Percentiles rank a stretch among this genome's conserved stretches.
phyloP scores from a whole-genome alignment of 768 basidiomycete species.

The Daedaleopsis nitida region DNA sequence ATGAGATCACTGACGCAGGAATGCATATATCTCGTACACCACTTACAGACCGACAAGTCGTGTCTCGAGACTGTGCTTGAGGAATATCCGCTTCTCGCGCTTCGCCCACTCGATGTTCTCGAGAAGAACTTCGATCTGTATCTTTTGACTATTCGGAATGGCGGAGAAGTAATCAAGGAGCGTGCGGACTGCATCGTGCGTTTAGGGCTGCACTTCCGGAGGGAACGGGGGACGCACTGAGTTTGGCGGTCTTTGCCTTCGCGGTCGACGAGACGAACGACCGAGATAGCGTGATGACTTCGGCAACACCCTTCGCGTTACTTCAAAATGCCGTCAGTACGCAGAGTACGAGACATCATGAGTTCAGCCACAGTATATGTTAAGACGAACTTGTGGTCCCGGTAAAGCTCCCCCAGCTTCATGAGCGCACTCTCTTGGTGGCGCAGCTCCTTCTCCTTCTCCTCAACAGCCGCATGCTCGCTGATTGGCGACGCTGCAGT shows the following conservation, averaged over 20 bases:
- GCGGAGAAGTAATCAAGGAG: slow-evolving; percentile 86
- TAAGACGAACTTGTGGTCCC: slow-evolving; percentile 73
- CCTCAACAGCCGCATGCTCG: slow-evolving; percentile 28
- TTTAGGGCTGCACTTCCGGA: not conserved
- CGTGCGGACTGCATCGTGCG: slow-evolving; percentile 71
- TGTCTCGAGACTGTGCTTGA: slow-evolving; percentile 92
- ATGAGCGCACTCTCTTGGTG: slow-evolving; percentile 87
- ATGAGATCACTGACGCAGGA: not conserved
- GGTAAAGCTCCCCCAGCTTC: slow-evolving; percentile 83
- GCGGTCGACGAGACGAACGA: slow-evolving; percentile 90
- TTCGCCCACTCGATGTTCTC: slow-evolving; percentile 95
- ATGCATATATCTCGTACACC: slow-evolving; percentile 15
- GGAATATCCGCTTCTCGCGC: slow-evolving; percentile 89
- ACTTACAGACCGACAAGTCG: slow-evolving; percentile 75
- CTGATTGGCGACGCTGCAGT: slow-evolving; percentile 10
- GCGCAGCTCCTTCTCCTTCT: slow-evolving; percentile 60
- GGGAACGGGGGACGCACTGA: slow-evolving; percentile 47
- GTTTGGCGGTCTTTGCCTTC: slow-evolving; percentile 96
- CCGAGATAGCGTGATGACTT: slow-evolving; percentile 81
- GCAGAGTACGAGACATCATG: not conserved
- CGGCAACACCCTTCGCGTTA: slow-evolving; percentile 81
- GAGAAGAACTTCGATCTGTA: slow-evolving; percentile 82
- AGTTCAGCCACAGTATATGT: not conserved
- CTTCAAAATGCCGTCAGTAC: slow-evolving; percentile 40
- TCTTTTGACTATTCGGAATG: slow-evolving; percentile 72